phyloP scores from a whole-genome alignment of 345 rosid genomes.

The Cardamine occulta region DNA sequence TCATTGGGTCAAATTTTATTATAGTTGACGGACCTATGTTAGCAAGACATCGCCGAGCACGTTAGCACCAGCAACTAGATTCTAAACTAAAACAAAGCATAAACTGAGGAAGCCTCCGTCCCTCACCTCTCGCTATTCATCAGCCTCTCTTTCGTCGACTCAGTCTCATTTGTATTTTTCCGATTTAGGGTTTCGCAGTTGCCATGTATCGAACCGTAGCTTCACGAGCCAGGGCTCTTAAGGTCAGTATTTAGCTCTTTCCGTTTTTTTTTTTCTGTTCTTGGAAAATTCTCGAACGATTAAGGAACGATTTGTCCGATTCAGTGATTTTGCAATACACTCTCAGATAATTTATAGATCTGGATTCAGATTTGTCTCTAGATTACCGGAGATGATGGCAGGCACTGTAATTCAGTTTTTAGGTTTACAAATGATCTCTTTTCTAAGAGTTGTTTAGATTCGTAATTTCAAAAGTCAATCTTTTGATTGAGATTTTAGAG shows the following conservation, averaged over 20 bases:
- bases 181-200: slow-evolving; percentile 40
- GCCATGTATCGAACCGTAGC: slow-evolving; percentile 63
- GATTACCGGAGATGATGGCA: not conserved
- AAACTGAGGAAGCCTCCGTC: slow-evolving; percentile 16
- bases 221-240: slow-evolving; percentile 57
- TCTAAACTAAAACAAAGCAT: slow-evolving; percentile 10
- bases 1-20: not conserved
- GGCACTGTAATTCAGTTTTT: not conserved
- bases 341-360: slow-evolving; percentile 22
- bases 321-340: not conserved
- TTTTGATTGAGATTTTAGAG: not conserved
- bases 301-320: slow-evolving; percentile 24
- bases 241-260: slow-evolving; percentile 44
- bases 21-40: not conserved
- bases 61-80: slow-evolving; percentile 4
- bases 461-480: slow-evolving; percentile 17
- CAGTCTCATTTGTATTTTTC: not conserved
- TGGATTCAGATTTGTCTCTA: slow-evolving; percentile 29
- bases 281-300: slow-evolving; percentile 14
- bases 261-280: not conserved
- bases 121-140: slow-evolving; percentile 10
- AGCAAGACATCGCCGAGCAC: slow-evolving; percentile 12
- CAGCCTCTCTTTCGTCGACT: slow-evolving; percentile 36
- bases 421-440: slow-evolving; percentile 1
- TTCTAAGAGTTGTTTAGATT: not conserved